Evolutionary conservation across 148 eudicot genomes (phyloP), one percentile per base, ranked within the genome.

Genomic region (Amaranthus palmeri): DNA sequence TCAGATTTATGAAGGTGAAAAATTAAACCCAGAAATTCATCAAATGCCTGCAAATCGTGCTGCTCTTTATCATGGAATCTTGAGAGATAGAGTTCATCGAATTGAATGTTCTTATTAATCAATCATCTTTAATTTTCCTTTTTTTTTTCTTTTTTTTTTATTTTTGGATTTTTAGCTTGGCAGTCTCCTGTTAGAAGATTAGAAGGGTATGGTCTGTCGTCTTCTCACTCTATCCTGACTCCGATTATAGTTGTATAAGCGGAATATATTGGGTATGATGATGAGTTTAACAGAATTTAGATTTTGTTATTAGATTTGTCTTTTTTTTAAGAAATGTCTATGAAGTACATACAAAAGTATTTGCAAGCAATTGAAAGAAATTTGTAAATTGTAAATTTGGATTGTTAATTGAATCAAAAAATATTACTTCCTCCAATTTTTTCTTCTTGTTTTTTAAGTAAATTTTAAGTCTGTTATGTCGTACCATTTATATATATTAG

Each of bases 61-160:
- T 72, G 93, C 86, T 46, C 72, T 88, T 62, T 88, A 85, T 75
- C 77, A 60, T 41, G 90, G 93, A 65, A 88, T 86, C 62, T 74
- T 88, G 40, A 83, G 82, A 50, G 93, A 85, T 81, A 79, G 93
- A 15, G 43, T 81, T 57, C 85, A 78, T 10, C 80, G 85, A 51
- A 61, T 76, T 72, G 67, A 76, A 61, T 83, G 65, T 72, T 78
- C 83, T 42, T 83, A 60, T 54, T 83, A 72, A 64, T 11, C 36
- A 25, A 25, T 25, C 36, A 25, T 25, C 36, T 25, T 25, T 25
- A 25, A 0, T 25, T 25, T 25, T 25, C 36, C 2, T 25, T 25
- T 25, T 25, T 25, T 25, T 25, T 25, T n/a, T n/a, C 5, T 7
- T n/a, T 12, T 14, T 12, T 8, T 36, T 54, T 4, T 25, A 5